Evolutionary conservation across 805 yeast genomes (phyloP), one percentile per base, ranked within the genome.

Genomic region (Saccharomycodes ludwigii): DNA sequence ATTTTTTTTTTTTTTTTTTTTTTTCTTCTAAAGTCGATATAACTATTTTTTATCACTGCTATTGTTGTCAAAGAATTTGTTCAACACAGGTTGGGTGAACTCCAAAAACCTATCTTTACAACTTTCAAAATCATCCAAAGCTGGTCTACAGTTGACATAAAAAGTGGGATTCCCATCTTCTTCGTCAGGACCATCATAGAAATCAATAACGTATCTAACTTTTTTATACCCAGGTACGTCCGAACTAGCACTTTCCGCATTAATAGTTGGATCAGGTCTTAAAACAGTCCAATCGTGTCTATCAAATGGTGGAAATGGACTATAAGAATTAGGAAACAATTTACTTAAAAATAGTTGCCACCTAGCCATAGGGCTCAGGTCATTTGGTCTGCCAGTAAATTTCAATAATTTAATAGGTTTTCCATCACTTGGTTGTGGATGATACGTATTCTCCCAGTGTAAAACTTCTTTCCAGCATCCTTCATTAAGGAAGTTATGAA

Each of bases 251-350:
- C 50, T 43, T 6, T 25, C 9, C 9, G 12, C 10, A 13, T 36
- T 48, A 13, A 41, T 46, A n/a, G 51, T 42, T 2, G 55, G 58
- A 33, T 56, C 61, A 9, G 72, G 64, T 47, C 98, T 68, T 43
- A 88, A 63, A 4, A 91, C 95, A 3, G 94, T 80, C 99, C 99
- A 91, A 59, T 91, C 99, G 48, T 91, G 99, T 54, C 99, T 74
- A 56, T 91, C 99, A 48, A 91, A 91, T 5, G 99, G 99, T 4
- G 94, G 83, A 40, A 78, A 78, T 1, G 76, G 58, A 38, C 73
- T 76, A 58, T 73, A 88, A 8, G 66, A 63, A 11, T 65, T 59
- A 1, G 98, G 97, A 61, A 78, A 79, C 2, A 76, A 17, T 42
- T 70, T 66, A 9, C 88, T 76, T 42, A 91, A 54, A 33, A 59